Evolutionary conservation across 805 yeast genomes (phyloP).

Genomic region (Sporopachydermia lactativora): DNA sequence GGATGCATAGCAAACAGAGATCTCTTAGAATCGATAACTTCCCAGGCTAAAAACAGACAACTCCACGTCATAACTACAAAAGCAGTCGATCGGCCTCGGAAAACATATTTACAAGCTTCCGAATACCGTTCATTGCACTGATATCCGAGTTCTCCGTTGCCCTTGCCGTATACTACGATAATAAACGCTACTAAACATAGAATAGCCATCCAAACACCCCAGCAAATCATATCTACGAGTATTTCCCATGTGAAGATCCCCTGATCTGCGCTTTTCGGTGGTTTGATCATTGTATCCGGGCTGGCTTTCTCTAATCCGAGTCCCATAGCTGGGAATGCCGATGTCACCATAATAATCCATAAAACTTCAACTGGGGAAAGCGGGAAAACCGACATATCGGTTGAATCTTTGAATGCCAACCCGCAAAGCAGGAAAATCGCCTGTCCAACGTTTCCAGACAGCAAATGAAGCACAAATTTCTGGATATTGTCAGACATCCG

Average conservation of each 20-base stretch:
- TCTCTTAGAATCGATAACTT: conserved; percentile 56
- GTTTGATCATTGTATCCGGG: conserved; percentile 46
- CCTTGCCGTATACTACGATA: conserved; percentile 51
- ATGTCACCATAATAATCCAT: conserved; percentile 68
- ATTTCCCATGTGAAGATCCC: conserved; percentile 55
- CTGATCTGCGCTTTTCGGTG: conserved; percentile 42
- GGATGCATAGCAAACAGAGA: conserved; percentile 64
- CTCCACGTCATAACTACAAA: conserved; percentile 83
- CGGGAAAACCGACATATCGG: conserved; percentile 66
- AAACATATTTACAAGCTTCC: conserved; percentile 44
- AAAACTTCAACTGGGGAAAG: conserved; percentile 67
- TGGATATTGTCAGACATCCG: conserved; percentile 69
- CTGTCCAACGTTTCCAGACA: conserved; percentile 63
- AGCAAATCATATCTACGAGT: conserved; percentile 51
- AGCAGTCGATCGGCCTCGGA: conserved; percentile 61
- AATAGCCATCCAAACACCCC: conserved; percentile 63
- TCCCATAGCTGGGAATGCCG: conserved; percentile 80
- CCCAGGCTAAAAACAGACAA: conserved; percentile 73
- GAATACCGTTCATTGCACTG: conserved; percentile 42
- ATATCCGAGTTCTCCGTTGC: conserved; percentile 49
- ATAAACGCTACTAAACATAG: conserved; percentile 56
- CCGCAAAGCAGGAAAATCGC: conserved; percentile 59
- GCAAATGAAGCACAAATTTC: conserved; percentile 59
- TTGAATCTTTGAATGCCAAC: conserved; percentile 48
- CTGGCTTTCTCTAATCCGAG: conserved; percentile 55